Evolutionary conservation across 2,329 filamentous ascomycete genomes (phyloP).

Genomic region (Sporothrix variecibatus): DNA sequence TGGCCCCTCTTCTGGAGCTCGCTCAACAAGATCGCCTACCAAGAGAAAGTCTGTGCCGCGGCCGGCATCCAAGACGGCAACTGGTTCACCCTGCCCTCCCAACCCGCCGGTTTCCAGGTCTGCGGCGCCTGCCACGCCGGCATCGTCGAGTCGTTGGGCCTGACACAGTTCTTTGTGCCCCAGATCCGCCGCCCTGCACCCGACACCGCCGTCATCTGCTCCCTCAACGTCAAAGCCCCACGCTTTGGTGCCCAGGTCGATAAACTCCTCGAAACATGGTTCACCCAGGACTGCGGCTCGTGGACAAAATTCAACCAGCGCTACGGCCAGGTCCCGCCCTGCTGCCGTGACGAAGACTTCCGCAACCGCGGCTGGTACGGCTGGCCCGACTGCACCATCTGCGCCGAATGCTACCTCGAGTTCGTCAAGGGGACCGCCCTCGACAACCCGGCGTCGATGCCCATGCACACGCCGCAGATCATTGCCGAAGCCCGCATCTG

Average conservation of each 20-base stretch:
- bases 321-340: conserved; percentile 31
- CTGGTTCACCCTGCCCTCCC: conserved; percentile 42
- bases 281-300: conserved; percentile 9
- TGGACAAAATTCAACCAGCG: not conserved
- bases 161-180: conserved; percentile 38
- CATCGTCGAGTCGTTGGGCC: conserved; percentile 37
- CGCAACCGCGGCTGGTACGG: conserved; percentile 41
- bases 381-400: conserved; percentile 39
- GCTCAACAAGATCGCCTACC: conserved; percentile 33
- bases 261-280: conserved; percentile 14
- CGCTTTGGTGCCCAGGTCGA: conserved; percentile 31
- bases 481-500: conserved; percentile 39
- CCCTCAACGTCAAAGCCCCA: conserved; percentile 39
- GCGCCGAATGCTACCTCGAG: conserved; percentile 40
- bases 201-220: conserved; percentile 36
- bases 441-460: conserved; percentile 29
- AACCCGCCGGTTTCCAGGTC: conserved; percentile 40
- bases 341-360: conserved; percentile 36
- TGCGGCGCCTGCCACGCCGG: conserved; percentile 42
- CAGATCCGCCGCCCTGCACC: conserved; percentile 31
- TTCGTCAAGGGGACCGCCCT: conserved; percentile 38
- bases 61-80: conserved; percentile 36
- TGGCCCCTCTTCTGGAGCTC: conserved; percentile 41
- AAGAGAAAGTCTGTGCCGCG: conserved; percentile 37
- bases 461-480: conserved; percentile 33